phyloP scores from a whole-genome alignment of 208 protist species.

The Acanthamoeba lenticulata region DNA sequence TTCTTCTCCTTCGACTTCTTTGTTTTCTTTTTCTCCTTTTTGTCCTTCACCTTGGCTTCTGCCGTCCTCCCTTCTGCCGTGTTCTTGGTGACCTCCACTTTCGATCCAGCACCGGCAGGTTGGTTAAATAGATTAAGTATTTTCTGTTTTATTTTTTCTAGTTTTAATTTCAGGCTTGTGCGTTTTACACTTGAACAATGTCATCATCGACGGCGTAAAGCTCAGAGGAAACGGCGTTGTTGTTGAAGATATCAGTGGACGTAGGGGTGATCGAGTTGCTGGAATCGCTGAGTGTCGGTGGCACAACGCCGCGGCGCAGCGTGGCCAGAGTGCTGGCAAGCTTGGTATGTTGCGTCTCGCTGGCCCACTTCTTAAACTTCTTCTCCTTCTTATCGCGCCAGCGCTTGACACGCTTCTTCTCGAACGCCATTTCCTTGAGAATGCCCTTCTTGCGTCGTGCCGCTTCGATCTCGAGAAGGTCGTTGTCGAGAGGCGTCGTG shows the following conservation, averaged over 20 bases:
- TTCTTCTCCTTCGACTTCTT: background rate
- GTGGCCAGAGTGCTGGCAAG: background rate
- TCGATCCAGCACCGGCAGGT: too few species aligned
- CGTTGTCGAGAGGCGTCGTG: background rate
- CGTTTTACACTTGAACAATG: too few species aligned
- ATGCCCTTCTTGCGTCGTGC: background rate
- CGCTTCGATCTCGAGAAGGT: background rate
- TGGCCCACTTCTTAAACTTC: background rate
- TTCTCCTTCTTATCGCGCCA: conserved; percentile 5
- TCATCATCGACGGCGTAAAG: background rate
- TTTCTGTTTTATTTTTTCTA: background rate
- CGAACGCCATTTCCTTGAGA: background rate
- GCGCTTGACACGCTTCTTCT: conserved; percentile 14
- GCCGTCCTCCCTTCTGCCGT: background rate
- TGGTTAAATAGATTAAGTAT: too few species aligned
- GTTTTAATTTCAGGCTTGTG: background rate
- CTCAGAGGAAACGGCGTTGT: background rate
- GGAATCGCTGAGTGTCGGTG: background rate
- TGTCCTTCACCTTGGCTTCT: background rate
- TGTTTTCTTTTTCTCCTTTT: background rate
- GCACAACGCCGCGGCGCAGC: background rate
- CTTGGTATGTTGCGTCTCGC: background rate
- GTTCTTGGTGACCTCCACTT: background rate
- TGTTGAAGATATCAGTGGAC: background rate
- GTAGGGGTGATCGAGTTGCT: background rate